Evolutionary conservation across 2,329 filamentous ascomycete genomes (phyloP).

Genomic region (Amphichorda felina): DNA sequence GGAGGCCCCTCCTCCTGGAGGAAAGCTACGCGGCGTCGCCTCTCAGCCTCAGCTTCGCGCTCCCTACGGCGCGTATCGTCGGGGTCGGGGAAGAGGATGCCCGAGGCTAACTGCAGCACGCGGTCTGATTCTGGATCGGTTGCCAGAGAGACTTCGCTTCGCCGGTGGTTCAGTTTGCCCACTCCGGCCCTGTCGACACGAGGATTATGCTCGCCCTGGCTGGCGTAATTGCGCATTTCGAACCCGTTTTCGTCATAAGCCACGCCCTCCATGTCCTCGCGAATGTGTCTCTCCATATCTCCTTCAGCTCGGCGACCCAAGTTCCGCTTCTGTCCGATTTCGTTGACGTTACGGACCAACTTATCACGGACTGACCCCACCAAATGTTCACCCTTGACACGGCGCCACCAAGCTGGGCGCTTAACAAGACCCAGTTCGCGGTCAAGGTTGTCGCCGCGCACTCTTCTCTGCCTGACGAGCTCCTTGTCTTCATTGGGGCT

Average conservation of each 20-base stretch:
- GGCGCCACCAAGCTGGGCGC: constrained; percentile 57
- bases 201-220: constrained; percentile 12
- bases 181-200: constrained; percentile 17
- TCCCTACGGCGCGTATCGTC: constrained; percentile 13
- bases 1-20: constrained; percentile 30
- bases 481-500: constrained; percentile 59
- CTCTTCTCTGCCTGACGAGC: constrained; percentile 49
- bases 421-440: constrained; percentile 46
- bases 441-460: constrained; percentile 42
- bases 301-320: constrained; percentile 27
- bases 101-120: constrained; percentile 28
- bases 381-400: constrained; percentile 32
- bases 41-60: constrained; percentile 13
- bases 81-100: constrained; percentile 34
- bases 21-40: constrained; percentile 22
- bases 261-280: constrained; percentile 16
- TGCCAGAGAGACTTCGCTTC: constrained; percentile 14
- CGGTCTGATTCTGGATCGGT: constrained; percentile 34
- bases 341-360: constrained; percentile 41
- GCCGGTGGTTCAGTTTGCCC: constrained; percentile 7
- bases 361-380: constrained; percentile 35
- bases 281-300: constrained; percentile 22
- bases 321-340: constrained; percentile 36
- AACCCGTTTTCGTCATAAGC: constrained; percentile 2
- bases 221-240: constrained; percentile 5